Base-by-base conservation (phyloP, 768 basidiomycete species). In the Hydnum rufescens region DNA sequence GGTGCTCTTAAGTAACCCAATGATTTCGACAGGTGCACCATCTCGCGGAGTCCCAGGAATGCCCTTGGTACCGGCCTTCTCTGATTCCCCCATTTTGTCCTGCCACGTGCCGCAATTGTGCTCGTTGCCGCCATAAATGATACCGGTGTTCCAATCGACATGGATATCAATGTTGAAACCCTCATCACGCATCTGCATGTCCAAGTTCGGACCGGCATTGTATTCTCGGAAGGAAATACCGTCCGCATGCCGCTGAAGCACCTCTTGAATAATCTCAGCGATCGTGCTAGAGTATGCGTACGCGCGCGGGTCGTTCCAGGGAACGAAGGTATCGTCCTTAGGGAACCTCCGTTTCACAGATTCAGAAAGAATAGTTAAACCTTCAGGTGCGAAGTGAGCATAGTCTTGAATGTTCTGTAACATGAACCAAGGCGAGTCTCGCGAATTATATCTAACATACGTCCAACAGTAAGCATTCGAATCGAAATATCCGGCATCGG, bases 401-500 rank as follows among this genome's bases (percentile, higher is more conserved):
- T 96, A 97, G 64, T 97, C 90, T 61, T 97, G 95, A 52, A 99
- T 95, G 61, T 84, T 95, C 64, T 99, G 93, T 54, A 96, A 64
- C 85, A 97, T 93, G 88, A 90, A 97, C 93, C 92, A 97, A 3
- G 95, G 93, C 4, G 88, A 89, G 63, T 99, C 95, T 51, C 95
- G 80, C 3, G 88, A 97, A 65, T 97, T 97, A 65, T 89, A 92
- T 56, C 84, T 84, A 46, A n/a, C 32, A 46, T 18, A 23, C 32
- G 25, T 4, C 5, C 36, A 44, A 8, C 3, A 19, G 36, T 8
- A 39, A 39, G 8, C 36, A 39, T 39, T 39, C 36, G 36, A 39
- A 8, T 19, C n/a, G n/a, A n/a, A 23, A 18, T 5, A 42, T 4
- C 23, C 23, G 25, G 19, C 39, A 55, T 13, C 13, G 29, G 31